phyloP scores from a whole-genome alignment of 352 stramenopile genomes.

The Globisporangium carolinianum region DNA sequence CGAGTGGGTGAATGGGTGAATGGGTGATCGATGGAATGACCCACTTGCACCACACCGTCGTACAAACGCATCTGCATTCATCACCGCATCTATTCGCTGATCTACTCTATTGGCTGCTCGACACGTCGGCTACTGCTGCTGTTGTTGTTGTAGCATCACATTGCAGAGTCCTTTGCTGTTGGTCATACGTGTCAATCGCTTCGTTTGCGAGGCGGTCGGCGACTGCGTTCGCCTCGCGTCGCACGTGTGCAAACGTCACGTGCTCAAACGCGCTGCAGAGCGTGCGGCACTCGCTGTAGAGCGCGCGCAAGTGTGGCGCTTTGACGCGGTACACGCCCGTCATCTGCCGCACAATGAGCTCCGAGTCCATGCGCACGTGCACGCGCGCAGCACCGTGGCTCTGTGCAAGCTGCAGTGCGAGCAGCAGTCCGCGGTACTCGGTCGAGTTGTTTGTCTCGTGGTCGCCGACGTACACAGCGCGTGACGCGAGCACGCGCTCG shows the following conservation, averaged over 20 bases:
- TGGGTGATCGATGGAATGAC: background rate
- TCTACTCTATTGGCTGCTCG: too few species aligned
- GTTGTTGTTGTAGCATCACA: background rate
- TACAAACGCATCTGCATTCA: conserved; percentile 1
- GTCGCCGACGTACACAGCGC: conserved; percentile 43
- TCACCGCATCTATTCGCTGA: background rate
- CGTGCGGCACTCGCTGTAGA: conserved; percentile 35
- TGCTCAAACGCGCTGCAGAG: conserved; percentile 22
- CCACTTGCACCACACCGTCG: background rate
- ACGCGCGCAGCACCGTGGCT: conserved; percentile 25
- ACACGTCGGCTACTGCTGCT: background rate
- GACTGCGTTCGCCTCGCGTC: conserved; percentile 36
- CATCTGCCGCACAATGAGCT: conserved; percentile 77
- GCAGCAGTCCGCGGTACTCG: conserved; percentile 59
- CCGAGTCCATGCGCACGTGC: conserved; percentile 70
- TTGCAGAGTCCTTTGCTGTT: conserved; percentile 1
- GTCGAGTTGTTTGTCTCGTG: conserved; percentile 66
- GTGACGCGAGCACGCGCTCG: conserved; percentile 32
- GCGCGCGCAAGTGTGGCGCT: conserved; percentile 33
- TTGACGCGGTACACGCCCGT: conserved; percentile 66
- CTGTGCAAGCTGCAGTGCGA: conserved; percentile 51
- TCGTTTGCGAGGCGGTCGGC: conserved; percentile 64
- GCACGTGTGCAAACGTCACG: conserved; percentile 47
- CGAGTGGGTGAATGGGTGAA: too few species aligned
- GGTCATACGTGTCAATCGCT: conserved; percentile 40